A percentile compares a stretch with the other conserved stretches of the same genome.
Evolutionary conservation across 2,329 filamentous ascomycete genomes (phyloP).

Genomic region (Fusarium acutatum): DNA sequence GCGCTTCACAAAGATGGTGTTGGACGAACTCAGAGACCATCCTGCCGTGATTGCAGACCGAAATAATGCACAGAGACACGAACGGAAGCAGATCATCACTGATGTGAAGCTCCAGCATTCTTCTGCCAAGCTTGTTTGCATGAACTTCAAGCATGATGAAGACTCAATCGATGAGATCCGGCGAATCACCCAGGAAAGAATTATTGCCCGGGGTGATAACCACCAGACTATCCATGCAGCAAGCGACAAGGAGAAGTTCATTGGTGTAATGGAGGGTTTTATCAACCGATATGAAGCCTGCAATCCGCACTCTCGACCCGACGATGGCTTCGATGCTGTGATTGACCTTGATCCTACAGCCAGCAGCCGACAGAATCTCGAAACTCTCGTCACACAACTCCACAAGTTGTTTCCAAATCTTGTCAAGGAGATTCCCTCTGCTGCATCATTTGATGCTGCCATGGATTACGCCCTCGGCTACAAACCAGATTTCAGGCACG

Average conservation of each 20-base stretch:
- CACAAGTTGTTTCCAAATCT: constrained; percentile 82
- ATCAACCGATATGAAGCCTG: constrained; percentile 84
- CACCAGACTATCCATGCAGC: constrained; percentile 96
- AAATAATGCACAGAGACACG: constrained; percentile 90
- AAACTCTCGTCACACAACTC: constrained; percentile 76
- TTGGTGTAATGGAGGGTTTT: constrained; percentile 96
- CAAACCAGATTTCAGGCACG: constrained; percentile 77
- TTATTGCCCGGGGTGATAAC: constrained; percentile 89
- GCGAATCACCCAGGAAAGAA: constrained; percentile 77
- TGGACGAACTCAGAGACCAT: constrained; percentile 68
- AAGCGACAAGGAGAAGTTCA: constrained; percentile 75
- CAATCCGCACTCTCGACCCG: constrained; percentile 72
- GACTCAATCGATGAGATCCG: constrained; percentile 78
- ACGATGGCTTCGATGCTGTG: constrained; percentile 81
- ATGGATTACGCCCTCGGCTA: constrained; percentile 81
- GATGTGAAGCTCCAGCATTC: constrained; percentile 74
- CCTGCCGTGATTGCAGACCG: constrained; percentile 88
- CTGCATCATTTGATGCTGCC: constrained; percentile 80
- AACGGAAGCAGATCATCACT: constrained; percentile 85
- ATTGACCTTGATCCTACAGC: constrained; percentile 84
- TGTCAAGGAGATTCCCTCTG: constrained; percentile 73
- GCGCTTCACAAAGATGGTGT: constrained; percentile 77
- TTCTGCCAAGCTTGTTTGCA: constrained; percentile 77
- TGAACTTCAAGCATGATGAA: constrained; percentile 89
- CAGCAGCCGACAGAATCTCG: constrained; percentile 86